Conservation (phyloP, 1,284 basidiomycete genomes). For the Malassezia equina region DNA sequence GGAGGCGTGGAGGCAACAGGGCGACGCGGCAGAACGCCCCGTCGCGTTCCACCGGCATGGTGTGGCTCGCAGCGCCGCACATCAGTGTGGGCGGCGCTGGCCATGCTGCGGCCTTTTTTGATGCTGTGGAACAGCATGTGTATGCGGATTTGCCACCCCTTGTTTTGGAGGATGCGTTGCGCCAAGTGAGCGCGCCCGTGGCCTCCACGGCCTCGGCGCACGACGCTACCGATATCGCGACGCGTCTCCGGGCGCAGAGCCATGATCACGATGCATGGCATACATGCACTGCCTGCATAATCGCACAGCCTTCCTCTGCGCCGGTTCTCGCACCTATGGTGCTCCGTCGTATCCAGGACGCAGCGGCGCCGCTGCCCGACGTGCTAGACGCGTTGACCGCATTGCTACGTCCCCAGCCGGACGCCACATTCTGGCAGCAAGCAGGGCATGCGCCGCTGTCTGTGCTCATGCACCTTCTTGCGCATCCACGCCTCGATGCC, state of each 20-base stretch:
- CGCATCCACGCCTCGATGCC: slow-evolving; percentile 22
- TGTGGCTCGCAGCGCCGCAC: background rate
- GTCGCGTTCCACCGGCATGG: background rate
- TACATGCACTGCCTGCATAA: background rate
- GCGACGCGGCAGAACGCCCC: background rate
- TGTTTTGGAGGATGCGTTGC: background rate
- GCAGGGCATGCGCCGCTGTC: slow-evolving; percentile 3
- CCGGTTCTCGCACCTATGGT: background rate
- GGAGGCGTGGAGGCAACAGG: background rate
- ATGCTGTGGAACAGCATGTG: background rate
- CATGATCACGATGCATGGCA: background rate
- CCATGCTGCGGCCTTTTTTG: background rate
- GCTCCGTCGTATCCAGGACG: background rate
- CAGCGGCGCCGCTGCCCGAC: background rate
- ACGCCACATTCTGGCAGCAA: slow-evolving; percentile 1
- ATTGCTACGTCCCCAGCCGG: background rate
- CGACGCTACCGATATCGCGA: background rate
- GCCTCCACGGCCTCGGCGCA: background rate
- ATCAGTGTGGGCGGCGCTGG: background rate
- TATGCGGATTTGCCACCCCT: background rate
- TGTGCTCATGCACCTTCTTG: slow-evolving; percentile 31
- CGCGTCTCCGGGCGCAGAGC: background rate
- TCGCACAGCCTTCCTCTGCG: too few relatives aligned
- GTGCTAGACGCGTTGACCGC: background rate
- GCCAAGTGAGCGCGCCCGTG: too few relatives aligned